Evolutionary conservation across 495 filamentous ascomycete species (phyloP), one percentile per base, ranked within the genome.

Genomic region (Penicillium lividum): DNA sequence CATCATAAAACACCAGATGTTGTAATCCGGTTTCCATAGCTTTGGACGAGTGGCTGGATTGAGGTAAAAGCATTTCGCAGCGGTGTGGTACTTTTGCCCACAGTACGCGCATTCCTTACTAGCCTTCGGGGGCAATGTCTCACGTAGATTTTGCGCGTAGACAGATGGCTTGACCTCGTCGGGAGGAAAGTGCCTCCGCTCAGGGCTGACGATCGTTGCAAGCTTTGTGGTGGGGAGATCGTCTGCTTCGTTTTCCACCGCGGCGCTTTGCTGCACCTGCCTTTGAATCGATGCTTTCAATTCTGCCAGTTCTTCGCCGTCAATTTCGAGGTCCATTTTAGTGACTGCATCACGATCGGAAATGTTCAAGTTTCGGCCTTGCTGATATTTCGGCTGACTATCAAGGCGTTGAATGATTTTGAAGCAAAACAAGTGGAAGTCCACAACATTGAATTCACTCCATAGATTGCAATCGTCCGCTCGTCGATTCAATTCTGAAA

Each of bases 101-200:
- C 52, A 54, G 9, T 54, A 44, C 0, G 52, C 25, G n/a, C 52
- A 54, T 9, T 30, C 40, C 27, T 36, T 36, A 25, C 10, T 54
- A 4, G 7, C 7, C 22, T 5, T 2, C 11, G 22, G 0, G 4
- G 7, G 11, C 44, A 47, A n/a, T 27, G 22, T 47, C 6, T 47
- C 44, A 11, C 44, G 44, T 11, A 47, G 44, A 1, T 11, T 9
- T 7, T 47, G 22, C 11, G 44, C 44, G 9, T 47, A 11, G 10
- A 9, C 44, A 3, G 44, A 6, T 11, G 5, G 22, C 3, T 47
- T 47, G 22, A 10, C 25, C 8, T 22, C 25, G 44, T 22, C 43
- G 29, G 15, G 5, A 33, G 31, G 31, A 10, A 47, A 29, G 9
- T 11, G 22, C 22, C 11, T 47, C 1, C 28, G 45, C 10, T 51